Evolutionary conservation across 2,329 filamentous ascomycete species (phyloP).

Genomic region (Fusarium pseudoanthophilum): DNA sequence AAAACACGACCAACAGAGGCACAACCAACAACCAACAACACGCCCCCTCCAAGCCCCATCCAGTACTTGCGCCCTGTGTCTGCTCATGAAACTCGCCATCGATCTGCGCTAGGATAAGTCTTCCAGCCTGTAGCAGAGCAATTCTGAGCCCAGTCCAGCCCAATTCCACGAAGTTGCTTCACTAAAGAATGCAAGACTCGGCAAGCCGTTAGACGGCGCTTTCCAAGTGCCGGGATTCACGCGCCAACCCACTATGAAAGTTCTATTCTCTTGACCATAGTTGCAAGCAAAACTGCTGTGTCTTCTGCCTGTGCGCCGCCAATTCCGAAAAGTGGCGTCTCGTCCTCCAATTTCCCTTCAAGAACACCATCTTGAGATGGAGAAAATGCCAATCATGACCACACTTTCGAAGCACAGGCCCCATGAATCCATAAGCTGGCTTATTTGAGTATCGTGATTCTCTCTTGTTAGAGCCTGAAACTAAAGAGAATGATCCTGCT

Average conservation of each 20-base stretch:
- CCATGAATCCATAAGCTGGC: background rate
- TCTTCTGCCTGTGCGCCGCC: conserved; percentile 1
- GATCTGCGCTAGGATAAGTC: conserved; percentile 36
- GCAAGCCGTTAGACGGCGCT: conserved; percentile 25
- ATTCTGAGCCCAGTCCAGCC: background rate
- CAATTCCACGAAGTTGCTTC: conserved; percentile 9
- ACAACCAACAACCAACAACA: conserved; percentile 5
- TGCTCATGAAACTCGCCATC: conserved; percentile 31
- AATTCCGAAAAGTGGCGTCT: conserved; percentile 14
- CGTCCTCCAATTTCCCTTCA: conserved; percentile 20
- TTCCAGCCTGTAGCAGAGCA: conserved; percentile 17
- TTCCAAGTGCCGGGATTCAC: conserved; percentile 28
- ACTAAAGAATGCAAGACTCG: conserved; percentile 18
- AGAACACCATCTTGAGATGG: conserved; percentile 4
- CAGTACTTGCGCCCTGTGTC: background rate
- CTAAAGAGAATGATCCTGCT: background rate
- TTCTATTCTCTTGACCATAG: background rate
- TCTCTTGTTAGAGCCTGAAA: background rate
- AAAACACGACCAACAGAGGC: conserved; percentile 12
- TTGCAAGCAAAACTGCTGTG: background rate
- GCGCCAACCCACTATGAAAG: conserved; percentile 5
- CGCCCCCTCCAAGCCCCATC: conserved; percentile 8
- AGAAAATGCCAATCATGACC: background rate
- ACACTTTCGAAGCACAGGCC: background rate
- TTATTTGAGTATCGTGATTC: background rate